Evolutionary conservation across 1,139 yeast species (phyloP), one percentile per base, ranked within the genome.

Genomic region (Yamadazyma oceani): DNA sequence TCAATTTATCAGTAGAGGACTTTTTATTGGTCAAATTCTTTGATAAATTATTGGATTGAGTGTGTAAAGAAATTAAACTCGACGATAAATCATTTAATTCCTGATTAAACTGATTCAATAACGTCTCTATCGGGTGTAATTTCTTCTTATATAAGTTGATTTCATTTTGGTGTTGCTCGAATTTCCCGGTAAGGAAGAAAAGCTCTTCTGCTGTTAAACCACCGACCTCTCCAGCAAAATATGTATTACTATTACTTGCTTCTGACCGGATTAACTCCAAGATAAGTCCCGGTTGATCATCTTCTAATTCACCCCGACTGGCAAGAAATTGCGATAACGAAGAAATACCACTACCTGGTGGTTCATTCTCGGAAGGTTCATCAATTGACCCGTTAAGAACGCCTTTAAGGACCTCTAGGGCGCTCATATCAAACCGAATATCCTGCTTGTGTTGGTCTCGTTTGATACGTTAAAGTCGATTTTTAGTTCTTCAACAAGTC

Each of bases 11-110:
- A 25, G 83, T 82, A 3, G 82, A 65, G 25, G 63, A 57, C 14
- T 78, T 73, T 45, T 88, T 83, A 31, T 66, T 58, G 10, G 69
- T 66, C 4, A 87, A 53, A 37, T 64, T 61, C 5, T 49, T 41
- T 1, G 72, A 55, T 16, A 70, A 48, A 14, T 55, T 55, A 14
- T 51, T 49, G 12, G 73, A 74, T 40, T 85, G 75, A 30, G 69
- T 60, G 41, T 83, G 80, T 26, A 90, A 65, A 7, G 75, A 64
- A 2, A 74, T 59, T 4, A 94, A 78, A 43, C 84, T 75, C 2
- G 73, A 63, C 0, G 94, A 82, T 33, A 87, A 65, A 14, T 71
- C 66, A 5, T 73, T 66, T 45, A 89, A 64, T 44, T 82, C 82
- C 4, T 55, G 44, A 48, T 82, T 80, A 58, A 87, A 85, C 21